Evolutionary conservation across 495 filamentous ascomycete genomes (phyloP).

Genomic region (Xylaria telfairii): DNA sequence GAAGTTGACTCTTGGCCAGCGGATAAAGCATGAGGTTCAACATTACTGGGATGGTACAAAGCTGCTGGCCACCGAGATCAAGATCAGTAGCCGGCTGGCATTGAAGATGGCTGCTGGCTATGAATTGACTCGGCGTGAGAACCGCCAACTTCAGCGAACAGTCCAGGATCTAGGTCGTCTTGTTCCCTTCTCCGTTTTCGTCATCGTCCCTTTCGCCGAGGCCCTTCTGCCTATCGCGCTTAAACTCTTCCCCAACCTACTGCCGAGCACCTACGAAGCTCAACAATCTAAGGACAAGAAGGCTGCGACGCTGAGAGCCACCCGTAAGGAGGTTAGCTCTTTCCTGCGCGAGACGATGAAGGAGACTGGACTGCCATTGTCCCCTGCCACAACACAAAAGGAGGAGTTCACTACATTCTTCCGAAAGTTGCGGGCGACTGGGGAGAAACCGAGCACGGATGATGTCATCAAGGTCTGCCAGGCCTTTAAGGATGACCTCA

Average conservation of each 20-base stretch:
- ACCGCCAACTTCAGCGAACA: slow-evolving; percentile 89
- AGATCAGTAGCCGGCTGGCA: slow-evolving; percentile 87
- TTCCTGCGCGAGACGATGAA: slow-evolving; percentile 90
- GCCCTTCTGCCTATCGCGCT: slow-evolving; percentile 91
- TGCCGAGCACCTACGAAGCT: slow-evolving; percentile 96
- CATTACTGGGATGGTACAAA: slow-evolving; percentile 99
- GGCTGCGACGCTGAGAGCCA: slow-evolving; percentile 79
- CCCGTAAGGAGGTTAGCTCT: slow-evolving; percentile 89
- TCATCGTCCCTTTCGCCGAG: slow-evolving; percentile 96
- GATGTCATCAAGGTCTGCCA: slow-evolving; percentile 99
- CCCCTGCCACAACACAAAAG: slow-evolving; percentile 81
- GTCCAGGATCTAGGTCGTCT: slow-evolving; percentile 91
- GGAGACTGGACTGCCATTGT: slow-evolving; percentile 90
- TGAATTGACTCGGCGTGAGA: slow-evolving; percentile 91
- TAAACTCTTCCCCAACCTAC: slow-evolving; percentile 93
- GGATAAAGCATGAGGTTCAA: slow-evolving; percentile 86
- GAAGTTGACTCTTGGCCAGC: slow-evolving; percentile 87
- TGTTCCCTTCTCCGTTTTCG: slow-evolving; percentile 94
- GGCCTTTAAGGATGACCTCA: slow-evolving; percentile 98
- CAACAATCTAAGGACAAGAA: slow-evolving; percentile 89
- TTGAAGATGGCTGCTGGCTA: slow-evolving; percentile 98
- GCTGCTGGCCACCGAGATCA: slow-evolving; percentile 88
- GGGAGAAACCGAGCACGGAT: slow-evolving; percentile 82
- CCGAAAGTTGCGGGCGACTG: slow-evolving; percentile 91
- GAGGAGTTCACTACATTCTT: slow-evolving; percentile 99